A percentile compares a stretch with the other conserved stretches of the same genome.
Conservation (phyloP, 768 basidiomycete genomes). For the Sistotremastrum suecicum region DNA sequence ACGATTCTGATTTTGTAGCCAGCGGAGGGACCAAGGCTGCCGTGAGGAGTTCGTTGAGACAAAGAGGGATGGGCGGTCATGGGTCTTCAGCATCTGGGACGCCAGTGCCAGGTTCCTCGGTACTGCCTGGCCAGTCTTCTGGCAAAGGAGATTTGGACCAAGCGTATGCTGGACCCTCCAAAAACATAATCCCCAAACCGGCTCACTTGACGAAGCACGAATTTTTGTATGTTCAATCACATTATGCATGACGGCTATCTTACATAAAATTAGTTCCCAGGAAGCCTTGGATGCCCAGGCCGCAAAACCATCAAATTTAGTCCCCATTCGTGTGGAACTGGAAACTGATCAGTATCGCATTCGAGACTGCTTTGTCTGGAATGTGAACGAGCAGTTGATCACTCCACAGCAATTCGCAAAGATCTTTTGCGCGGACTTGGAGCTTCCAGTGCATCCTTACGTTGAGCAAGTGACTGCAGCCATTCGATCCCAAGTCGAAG, state of each 20-base stretch:
- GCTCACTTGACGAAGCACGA: slow-evolving; percentile 51
- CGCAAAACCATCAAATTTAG: slow-evolving; percentile 36
- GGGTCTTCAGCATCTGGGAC: slow-evolving; percentile 33
- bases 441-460: slow-evolving; percentile 53
- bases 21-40: slow-evolving; percentile 48
- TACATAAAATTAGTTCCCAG: slow-evolving; percentile 18
- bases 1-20: slow-evolving; percentile 70
- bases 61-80: slow-evolving; percentile 26
- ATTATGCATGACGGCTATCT: neutral
- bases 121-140: slow-evolving; percentile 1
- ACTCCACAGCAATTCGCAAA: slow-evolving; percentile 76
- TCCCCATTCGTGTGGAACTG: slow-evolving; percentile 92
- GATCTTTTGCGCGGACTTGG: slow-evolving; percentile 81
- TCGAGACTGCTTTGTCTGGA: slow-evolving; percentile 95
- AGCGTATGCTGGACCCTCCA: slow-evolving; percentile 80
- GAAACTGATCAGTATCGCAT: slow-evolving; percentile 86
- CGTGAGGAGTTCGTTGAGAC: slow-evolving; percentile 28
- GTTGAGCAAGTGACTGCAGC: slow-evolving; percentile 70
- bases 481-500: slow-evolving; percentile 85
- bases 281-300: slow-evolving; percentile 57
- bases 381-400: slow-evolving; percentile 75
- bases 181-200: slow-evolving; percentile 51
- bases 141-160: slow-evolving; percentile 62
- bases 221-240: slow-evolving; percentile 13
- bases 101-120: slow-evolving; percentile 16